Percentiles rank a stretch among this genome's conserved stretches.
Evolutionary conservation across 1,284 basidiomycete species (phyloP).

Genomic region (Ceratobasidium theobromae): DNA sequence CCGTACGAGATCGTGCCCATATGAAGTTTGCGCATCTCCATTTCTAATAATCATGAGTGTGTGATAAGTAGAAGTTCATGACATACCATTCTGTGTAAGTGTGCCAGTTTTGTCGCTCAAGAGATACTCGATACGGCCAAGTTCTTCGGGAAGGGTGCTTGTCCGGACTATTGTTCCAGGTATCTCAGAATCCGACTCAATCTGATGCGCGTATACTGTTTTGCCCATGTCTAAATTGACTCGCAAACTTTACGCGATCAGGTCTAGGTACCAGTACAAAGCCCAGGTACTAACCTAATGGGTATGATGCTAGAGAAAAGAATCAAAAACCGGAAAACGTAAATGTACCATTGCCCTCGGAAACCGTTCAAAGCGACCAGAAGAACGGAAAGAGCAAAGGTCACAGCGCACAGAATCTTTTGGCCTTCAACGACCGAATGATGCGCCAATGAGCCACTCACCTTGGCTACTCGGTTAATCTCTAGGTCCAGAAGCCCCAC

Average conservation of each 20-base stretch:
- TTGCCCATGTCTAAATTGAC: conserved; percentile 99
- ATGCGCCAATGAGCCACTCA: conserved; percentile 42
- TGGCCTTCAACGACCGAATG: neutral
- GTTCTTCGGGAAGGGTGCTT: conserved; percentile 94
- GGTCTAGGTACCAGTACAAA: neutral
- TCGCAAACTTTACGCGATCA: conserved; percentile 64
- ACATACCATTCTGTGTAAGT: conserved; percentile 90
- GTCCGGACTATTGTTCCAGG: conserved; percentile 95
- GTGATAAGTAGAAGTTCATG: neutral
- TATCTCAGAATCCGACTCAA: conserved; percentile 91
- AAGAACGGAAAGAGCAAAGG: conserved; percentile 86
- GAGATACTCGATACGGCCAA: conserved; percentile 94
- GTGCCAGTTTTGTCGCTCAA: conserved; percentile 98
- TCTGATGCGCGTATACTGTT: conserved; percentile 94
- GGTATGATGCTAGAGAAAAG: conserved; percentile 99
- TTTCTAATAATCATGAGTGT: conserved; percentile 60
- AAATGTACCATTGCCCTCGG: conserved; percentile 93
- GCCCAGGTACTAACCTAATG: conserved; percentile 70
- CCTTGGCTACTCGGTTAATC: conserved; percentile 95
- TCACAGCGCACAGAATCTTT: conserved; percentile 91
- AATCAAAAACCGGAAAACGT: conserved; percentile 95
- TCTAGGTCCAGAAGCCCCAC: conserved; percentile 90
- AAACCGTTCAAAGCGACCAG: conserved; percentile 97
- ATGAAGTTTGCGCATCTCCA: conserved; percentile 98
- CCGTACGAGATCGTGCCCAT: conserved; percentile 99